Conservation (phyloP, 2,329 filamentous ascomycete genomes). For the Cytospora schulzeri region DNA sequence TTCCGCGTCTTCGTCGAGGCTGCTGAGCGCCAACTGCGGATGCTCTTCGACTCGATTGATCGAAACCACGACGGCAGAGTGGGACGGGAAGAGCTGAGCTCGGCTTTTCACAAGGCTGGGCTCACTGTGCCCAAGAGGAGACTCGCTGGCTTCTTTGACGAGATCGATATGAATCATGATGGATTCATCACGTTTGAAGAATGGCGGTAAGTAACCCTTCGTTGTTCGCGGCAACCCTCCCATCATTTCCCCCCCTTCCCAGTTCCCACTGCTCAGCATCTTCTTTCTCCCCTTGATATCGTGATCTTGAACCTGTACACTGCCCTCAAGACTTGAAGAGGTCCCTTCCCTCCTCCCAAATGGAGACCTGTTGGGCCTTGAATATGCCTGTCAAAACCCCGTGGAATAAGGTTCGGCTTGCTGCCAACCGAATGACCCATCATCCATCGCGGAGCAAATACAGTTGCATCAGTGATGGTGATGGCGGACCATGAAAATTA, state of each 20-base stretch:
- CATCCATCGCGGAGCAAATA: too few species aligned
- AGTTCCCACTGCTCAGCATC: not conserved
- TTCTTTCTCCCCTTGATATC: not conserved
- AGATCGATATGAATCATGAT: slow-evolving; percentile 88
- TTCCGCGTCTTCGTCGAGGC: slow-evolving; percentile 86
- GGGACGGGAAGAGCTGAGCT: slow-evolving; percentile 79
- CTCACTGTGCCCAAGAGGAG: slow-evolving; percentile 76
- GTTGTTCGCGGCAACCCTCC: too few species aligned
- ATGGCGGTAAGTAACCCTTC: slow-evolving; percentile 77
- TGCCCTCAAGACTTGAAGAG: not conserved
- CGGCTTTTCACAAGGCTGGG: slow-evolving; percentile 77
- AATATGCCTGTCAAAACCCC: not conserved
- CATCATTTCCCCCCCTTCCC: slow-evolving; percentile 5
- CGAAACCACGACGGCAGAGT: slow-evolving; percentile 81
- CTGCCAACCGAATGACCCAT: not conserved
- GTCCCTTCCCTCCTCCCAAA: not conserved
- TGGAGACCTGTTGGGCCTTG: not conserved
- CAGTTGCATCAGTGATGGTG: too few species aligned
- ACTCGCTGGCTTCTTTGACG: slow-evolving; percentile 81
- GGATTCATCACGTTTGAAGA: slow-evolving; percentile 88
- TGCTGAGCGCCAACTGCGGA: slow-evolving; percentile 80
- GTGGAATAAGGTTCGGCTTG: not conserved
- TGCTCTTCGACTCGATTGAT: slow-evolving; percentile 86
- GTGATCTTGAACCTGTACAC: not conserved
- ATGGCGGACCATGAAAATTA: not conserved